Conservation (phyloP, 179 eudicot genomes). For the Silene coronaria region DNA sequence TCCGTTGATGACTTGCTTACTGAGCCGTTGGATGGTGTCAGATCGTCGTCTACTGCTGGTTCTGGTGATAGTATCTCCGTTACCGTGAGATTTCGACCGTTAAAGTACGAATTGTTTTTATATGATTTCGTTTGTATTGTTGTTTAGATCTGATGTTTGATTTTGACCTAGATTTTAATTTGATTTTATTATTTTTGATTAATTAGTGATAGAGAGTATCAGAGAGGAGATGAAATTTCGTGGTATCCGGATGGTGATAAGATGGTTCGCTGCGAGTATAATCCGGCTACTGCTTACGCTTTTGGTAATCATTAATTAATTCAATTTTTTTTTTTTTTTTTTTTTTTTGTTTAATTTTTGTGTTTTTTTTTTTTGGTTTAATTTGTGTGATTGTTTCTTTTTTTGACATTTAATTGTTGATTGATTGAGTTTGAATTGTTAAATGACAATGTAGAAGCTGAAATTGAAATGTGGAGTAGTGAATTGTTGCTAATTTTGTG, state of each 20-base stretch:
- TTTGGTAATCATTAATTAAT: constrained; percentile 47
- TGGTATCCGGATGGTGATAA: constrained; percentile 95
- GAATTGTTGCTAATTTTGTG: background rate
- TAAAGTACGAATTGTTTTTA: constrained; percentile 41
- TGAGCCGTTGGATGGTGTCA: constrained; percentile 49
- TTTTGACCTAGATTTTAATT: background rate
- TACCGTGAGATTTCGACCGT: constrained; percentile 88
- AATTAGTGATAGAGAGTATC: constrained; percentile 73
- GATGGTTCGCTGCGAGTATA: constrained; percentile 75
- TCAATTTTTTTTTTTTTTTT: too few relatives aligned
- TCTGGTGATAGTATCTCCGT: constrained; percentile 78
- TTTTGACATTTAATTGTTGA: background rate
- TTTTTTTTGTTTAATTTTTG: background rate
- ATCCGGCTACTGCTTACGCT: constrained; percentile 83
- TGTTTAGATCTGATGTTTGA: constrained; percentile 31
- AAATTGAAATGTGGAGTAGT: background rate
- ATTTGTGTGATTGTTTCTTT: background rate
- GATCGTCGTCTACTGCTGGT: constrained; percentile 34
- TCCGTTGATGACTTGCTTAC: constrained; percentile 44
- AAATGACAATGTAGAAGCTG: background rate
- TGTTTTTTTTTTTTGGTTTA: background rate
- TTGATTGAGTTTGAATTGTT: background rate
- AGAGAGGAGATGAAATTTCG: constrained; percentile 72
- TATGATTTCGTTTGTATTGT: background rate
- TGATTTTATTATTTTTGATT: background rate